Conservation (phyloP, 805 yeast species). For the Barnettozyma siamensis region DNA sequence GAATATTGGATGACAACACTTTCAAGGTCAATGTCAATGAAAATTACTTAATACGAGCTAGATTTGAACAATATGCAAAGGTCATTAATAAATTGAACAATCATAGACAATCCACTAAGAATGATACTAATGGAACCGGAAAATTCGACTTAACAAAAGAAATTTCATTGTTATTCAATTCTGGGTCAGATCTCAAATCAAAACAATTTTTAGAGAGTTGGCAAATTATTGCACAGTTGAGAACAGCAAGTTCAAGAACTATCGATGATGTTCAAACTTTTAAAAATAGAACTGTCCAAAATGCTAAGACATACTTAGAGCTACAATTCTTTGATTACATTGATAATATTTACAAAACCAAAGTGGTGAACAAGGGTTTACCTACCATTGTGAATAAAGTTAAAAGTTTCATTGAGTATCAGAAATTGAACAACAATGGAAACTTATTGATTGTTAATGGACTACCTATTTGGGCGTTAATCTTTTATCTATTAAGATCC, state of each 20-base stretch:
- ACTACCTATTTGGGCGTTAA: conserved; percentile 88
- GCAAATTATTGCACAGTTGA: conserved; percentile 50
- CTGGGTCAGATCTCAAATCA: conserved; percentile 55
- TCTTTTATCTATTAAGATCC: conserved; percentile 79
- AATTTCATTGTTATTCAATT: conserved; percentile 53
- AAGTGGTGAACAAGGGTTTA: conserved; percentile 52
- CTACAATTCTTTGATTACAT: conserved; percentile 71
- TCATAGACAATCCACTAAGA: conserved; percentile 44
- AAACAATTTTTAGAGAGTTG: conserved; percentile 72
- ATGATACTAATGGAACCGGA: conserved; percentile 11
- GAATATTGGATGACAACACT: conserved; percentile 27
- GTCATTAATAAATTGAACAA: conserved; percentile 68
- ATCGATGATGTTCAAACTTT: conserved; percentile 17
- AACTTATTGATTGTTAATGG: conserved; percentile 68
- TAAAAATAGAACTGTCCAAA: conserved; percentile 39
- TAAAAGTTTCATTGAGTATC: conserved; percentile 49
- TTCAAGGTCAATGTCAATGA: conserved; percentile 38
- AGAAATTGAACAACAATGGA: conserved; percentile 38
- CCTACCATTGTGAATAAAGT: conserved; percentile 73
- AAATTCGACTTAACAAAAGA: conserved; percentile 54
- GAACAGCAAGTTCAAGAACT: conserved; percentile 17
- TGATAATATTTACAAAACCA: conserved; percentile 55
- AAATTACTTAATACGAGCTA: conserved; percentile 37
- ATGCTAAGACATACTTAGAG: conserved; percentile 61
- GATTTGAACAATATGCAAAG: conserved; percentile 71